These are phyloP conservation scores for Jamesozyma hellenica DNA, from an alignment of 805 yeast genomes.

Conservation along the genomic window DNA sequence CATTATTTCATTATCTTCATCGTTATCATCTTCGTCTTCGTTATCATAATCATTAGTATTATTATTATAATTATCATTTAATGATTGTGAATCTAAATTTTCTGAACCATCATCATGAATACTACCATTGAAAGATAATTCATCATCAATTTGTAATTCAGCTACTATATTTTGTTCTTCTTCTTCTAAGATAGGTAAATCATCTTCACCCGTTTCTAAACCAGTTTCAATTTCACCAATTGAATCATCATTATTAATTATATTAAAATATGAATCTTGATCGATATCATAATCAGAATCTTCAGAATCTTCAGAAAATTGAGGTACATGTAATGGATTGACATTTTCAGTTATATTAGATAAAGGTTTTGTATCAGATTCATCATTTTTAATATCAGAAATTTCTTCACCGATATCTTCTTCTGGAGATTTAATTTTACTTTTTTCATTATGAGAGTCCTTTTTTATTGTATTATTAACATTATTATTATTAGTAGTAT, in stretches of 20 bases:
- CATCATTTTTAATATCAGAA: slow-evolving; percentile 4
- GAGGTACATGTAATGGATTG: slow-evolving; percentile 22
- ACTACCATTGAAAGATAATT: slow-evolving; percentile 27
- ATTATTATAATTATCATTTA: background rate
- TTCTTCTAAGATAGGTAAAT: slow-evolving; percentile 24
- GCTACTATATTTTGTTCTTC: slow-evolving; percentile 26
- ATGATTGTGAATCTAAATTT: slow-evolving; percentile 13
- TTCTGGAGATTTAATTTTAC: background rate
- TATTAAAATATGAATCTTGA: slow-evolving; percentile 25
- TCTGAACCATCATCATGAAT: slow-evolving; percentile 27
- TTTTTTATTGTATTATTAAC: slow-evolving; percentile 31
- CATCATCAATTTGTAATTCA: slow-evolving; percentile 26
- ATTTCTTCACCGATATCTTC: slow-evolving; percentile 52
- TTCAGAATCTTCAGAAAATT: slow-evolving; percentile 25
- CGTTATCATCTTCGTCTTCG: slow-evolving; percentile 25
- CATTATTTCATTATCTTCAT: slow-evolving; percentile 27
- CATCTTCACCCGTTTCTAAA: slow-evolving; percentile 27
- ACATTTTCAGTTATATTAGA: slow-evolving; percentile 8
- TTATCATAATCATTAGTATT: slow-evolving; percentile 10
- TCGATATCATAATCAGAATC: slow-evolving; percentile 30
- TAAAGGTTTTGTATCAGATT: background rate
- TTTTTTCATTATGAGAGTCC: background rate
- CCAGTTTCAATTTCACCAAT: slow-evolving; percentile 27
- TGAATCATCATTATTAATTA: slow-evolving; percentile 24
- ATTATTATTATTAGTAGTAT: slow-evolving; percentile 4